A percentile compares a stretch with the other conserved stretches of the same genome.
Conservation (phyloP, 2,329 filamentous ascomycete species). For the Diaporthe caulivora region DNA sequence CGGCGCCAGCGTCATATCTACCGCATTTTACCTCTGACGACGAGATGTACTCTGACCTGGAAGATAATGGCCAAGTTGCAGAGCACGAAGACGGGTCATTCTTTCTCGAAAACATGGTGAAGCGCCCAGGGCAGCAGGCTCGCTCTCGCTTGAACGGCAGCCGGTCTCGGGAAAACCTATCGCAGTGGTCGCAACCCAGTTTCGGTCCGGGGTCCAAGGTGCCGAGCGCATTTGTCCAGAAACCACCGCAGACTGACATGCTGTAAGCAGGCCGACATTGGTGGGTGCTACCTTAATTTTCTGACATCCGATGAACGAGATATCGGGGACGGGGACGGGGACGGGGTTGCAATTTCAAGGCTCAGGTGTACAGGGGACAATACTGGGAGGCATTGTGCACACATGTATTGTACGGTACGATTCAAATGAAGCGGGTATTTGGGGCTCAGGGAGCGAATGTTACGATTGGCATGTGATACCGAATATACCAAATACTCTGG, state of each 20-base stretch:
- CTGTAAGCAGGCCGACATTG: conserved; percentile 42
- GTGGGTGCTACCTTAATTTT: not conserved
- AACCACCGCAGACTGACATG: conserved; percentile 52
- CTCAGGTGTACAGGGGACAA: conserved; percentile 7
- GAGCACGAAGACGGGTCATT: conserved; percentile 61
- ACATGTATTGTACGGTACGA: conserved; percentile 21
- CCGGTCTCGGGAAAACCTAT: conserved; percentile 50
- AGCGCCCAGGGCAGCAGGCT: conserved; percentile 68
- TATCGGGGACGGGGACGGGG: not conserved
- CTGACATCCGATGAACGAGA: not conserved
- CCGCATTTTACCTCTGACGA: conserved; percentile 78
- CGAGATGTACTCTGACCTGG: conserved; percentile 84
- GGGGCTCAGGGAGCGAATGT: not conserved
- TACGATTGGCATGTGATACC: conserved; percentile 34
- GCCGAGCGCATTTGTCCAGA: conserved; percentile 48
- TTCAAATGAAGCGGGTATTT: not conserved
- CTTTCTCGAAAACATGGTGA: conserved; percentile 72
- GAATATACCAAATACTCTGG: conserved; percentile 37
- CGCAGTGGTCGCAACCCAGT: conserved; percentile 27
- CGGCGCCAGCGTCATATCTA: conserved; percentile 67
- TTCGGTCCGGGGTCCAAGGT: conserved; percentile 56
- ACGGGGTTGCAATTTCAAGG: not conserved
- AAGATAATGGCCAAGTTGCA: conserved; percentile 61
- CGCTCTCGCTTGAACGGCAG: conserved; percentile 73
- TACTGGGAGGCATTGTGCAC: conserved; percentile 18